Conservation (phyloP, 164 flowering plant species). For the Stephania cephalantha region DNA sequence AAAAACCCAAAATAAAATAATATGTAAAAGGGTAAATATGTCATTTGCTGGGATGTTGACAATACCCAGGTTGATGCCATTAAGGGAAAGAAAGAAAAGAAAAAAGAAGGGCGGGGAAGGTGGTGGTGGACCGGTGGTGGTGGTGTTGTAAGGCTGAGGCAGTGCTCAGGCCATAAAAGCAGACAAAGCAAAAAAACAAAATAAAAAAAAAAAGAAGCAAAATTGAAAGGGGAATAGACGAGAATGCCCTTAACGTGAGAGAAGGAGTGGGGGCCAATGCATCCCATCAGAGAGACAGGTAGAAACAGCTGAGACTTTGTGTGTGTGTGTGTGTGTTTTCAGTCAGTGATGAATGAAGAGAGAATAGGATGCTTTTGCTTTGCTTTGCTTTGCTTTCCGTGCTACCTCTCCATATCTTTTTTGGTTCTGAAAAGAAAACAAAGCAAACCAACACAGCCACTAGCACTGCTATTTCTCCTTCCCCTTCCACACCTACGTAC, state of each 20-base stretch:
- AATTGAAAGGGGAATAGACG: no score
- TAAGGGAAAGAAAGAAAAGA: neutral
- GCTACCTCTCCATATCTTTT: neutral
- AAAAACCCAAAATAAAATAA: no score
- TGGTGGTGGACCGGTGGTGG: neutral
- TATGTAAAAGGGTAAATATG: neutral
- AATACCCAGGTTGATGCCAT: neutral
- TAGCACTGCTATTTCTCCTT: neutral
- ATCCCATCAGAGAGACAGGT: constrained; percentile 35
- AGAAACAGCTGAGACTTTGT: constrained; percentile 16
- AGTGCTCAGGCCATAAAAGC: constrained; percentile 4
- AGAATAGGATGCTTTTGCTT: constrained; percentile 50
- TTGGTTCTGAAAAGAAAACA: constrained; percentile 9
- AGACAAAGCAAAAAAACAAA: neutral
- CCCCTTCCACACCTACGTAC: neutral
- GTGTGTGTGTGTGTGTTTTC: neutral
- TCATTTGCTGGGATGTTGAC: neutral
- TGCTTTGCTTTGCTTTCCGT: constrained; percentile 27
- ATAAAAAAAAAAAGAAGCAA: neutral
- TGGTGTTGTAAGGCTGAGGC: neutral
- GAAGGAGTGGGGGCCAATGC: constrained; percentile 28
- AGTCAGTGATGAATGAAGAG: neutral
- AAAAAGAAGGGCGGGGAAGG: no score
- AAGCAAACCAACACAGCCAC: constrained; percentile 10
- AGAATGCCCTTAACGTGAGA: constrained; percentile 16